Evolutionary conservation across 257 asterid genomes (phyloP), one percentile per base, ranked within the genome.

Genomic region (Rhazya stricta): DNA sequence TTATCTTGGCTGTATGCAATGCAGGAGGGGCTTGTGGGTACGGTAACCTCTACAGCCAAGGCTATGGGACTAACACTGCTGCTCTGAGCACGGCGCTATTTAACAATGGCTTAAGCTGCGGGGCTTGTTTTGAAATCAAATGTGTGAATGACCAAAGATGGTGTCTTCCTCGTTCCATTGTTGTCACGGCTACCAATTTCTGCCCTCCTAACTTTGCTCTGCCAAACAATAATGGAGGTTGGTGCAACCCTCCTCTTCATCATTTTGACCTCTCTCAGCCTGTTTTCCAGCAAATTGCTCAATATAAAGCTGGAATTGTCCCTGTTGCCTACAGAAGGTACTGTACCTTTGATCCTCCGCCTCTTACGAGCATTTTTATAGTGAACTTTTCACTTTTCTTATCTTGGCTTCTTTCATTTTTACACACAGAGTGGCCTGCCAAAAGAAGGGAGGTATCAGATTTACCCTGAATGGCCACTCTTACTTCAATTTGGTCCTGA

Each of bases 381-480:
- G 62, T 54, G 62, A 54, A 7, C 0, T 54, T 54, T 54, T 21
- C 8, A 30, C 18, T 23, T 13, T 61, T 32, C n/a, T 15, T 41
- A 61, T 46, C 29, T 10, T 67, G n/a, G 27, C 42, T 45, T 42
- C 34, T 42, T 67, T 25, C 23, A n/a, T 37, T 43, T 30, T n/a
- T 30, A 4, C n/a, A 21, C 66, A 62, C 46, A 85, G 91, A 85
- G 87, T 85, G 2, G 72, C 85, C 1, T 87, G 91, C 81, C 75
- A 74, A n/a, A 87, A 76, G 76, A 84, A 36, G 76, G 92, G 92
- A 57, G 88, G 90, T 39, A 82, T 88, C 0, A 73, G 83, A 74
- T 88, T 88, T 80, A 88, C 88, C 11, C n/a, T 84, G 16, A 88
- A 88, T 34, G 90, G 90, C 0, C 89, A 88, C 72, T 82, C 90